phyloP scores from a whole-genome alignment of 2,329 filamentous ascomycete species.

The Aschersonia sp. region DNA sequence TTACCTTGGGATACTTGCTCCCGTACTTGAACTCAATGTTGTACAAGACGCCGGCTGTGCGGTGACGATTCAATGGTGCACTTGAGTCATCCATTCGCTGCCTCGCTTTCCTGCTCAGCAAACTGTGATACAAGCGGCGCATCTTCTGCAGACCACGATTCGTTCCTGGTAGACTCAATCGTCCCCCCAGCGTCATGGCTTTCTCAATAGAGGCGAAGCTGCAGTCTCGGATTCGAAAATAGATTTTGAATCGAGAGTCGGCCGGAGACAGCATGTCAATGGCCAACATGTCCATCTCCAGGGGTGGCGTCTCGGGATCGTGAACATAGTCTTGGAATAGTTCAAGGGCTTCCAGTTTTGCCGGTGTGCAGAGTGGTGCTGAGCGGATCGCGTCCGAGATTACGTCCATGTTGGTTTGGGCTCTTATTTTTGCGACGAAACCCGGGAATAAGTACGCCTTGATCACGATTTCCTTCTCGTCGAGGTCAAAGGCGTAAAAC shows the following conservation, averaged over 20 bases:
- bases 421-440: not conserved
- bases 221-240: constrained; percentile 16
- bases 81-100: constrained; percentile 4
- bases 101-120: not conserved
- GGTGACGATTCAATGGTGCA: constrained; percentile 7
- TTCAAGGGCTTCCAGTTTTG: not conserved
- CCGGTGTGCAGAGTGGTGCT: not conserved
- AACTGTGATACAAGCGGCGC: not conserved
- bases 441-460: not conserved
- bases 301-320: not conserved
- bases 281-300: constrained; percentile 14
- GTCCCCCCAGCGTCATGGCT: constrained; percentile 10
- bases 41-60: constrained; percentile 19
- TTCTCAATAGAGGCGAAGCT: constrained; percentile 14
- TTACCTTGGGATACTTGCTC: constrained; percentile 9
- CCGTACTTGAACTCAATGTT: constrained; percentile 15
- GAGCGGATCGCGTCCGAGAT: not conserved
- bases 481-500: constrained; percentile 1
- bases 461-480: not conserved
- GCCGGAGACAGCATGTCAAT: constrained; percentile 15
- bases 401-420: not conserved
- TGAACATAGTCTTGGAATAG: not conserved
- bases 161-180: not conserved
- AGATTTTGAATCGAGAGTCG: constrained; percentile 20
- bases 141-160: not conserved